phyloP scores from a whole-genome alignment of 345 rosid genomes.

The Dovyalis caffra region DNA sequence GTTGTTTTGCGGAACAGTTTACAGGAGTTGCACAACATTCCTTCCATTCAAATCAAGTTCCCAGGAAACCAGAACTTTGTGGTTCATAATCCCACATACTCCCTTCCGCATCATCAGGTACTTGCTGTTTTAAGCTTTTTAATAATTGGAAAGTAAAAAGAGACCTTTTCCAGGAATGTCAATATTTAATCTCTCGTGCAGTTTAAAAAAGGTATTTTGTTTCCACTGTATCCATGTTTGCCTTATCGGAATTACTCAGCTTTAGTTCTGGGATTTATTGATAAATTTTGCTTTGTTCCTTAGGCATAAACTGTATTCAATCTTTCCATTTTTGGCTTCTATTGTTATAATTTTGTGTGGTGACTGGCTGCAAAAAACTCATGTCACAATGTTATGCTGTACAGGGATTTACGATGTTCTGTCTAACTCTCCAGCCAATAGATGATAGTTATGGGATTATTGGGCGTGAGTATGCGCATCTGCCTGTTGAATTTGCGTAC shows the following conservation, averaged over 20 bases:
- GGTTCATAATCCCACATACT: conserved; percentile 63
- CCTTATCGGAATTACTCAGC: too few species aligned
- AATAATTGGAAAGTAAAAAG: too few species aligned
- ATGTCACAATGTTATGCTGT: neutral
- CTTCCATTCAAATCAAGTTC: conserved; percentile 61
- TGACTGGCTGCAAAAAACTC: neutral
- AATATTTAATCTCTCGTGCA: too few species aligned
- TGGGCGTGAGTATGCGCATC: conserved; percentile 56
- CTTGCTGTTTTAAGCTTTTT: too few species aligned
- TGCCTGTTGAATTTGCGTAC: neutral
- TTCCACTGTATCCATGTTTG: too few species aligned
- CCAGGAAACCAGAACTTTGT: conserved; percentile 66
- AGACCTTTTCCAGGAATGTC: too few species aligned
- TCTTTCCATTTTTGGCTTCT: too few species aligned
- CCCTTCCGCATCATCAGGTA: conserved; percentile 61
- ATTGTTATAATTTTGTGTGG: neutral
- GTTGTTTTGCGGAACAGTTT: conserved; percentile 33
- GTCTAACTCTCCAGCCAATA: conserved; percentile 60
- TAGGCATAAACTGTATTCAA: too few species aligned
- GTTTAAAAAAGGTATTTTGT: too few species aligned
- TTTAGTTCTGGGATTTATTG: too few species aligned
- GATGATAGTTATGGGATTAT: conserved; percentile 56
- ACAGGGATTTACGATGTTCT: conserved; percentile 56
- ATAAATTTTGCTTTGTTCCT: too few species aligned
- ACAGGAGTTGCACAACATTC: conserved; percentile 50